Conservation (phyloP, 1,139 yeast species). For the Pichia sp. region DNA sequence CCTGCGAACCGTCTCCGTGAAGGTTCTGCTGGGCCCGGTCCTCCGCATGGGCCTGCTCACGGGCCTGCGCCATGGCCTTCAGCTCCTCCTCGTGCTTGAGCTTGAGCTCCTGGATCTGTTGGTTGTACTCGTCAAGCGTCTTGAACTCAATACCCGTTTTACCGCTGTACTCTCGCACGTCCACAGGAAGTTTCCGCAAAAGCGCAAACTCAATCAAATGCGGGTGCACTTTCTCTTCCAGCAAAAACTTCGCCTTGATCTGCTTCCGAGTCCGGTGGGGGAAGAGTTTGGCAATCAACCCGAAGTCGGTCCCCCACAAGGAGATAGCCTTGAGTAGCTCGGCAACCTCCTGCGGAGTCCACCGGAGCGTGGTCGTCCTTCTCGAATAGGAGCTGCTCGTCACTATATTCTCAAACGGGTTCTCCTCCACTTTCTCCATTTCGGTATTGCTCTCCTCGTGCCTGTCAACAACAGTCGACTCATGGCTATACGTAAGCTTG, state of each 20-base stretch:
- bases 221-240: slow-evolving; percentile 78
- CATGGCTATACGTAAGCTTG: slow-evolving; percentile 66
- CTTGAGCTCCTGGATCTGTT: slow-evolving; percentile 45
- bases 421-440: slow-evolving; percentile 55
- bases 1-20: not conserved
- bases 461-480: slow-evolving; percentile 69
- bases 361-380: slow-evolving; percentile 67
- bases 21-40: slow-evolving; percentile 33
- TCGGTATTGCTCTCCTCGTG: slow-evolving; percentile 38
- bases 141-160: slow-evolving; percentile 37
- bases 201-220: slow-evolving; percentile 74
- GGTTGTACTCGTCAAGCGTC: slow-evolving; percentile 48
- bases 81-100: slow-evolving; percentile 50
- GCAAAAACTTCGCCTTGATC: slow-evolving; percentile 76
- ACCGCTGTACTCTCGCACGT: slow-evolving; percentile 52
- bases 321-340: slow-evolving; percentile 75
- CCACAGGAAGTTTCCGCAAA: slow-evolving; percentile 59
- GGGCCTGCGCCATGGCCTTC: slow-evolving; percentile 46
- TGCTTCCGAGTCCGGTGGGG: slow-evolving; percentile 87
- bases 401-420: slow-evolving; percentile 71
- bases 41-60: slow-evolving; percentile 51
- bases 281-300: slow-evolving; percentile 79
- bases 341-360: slow-evolving; percentile 74
- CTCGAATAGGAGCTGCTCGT: slow-evolving; percentile 76
- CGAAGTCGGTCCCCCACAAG: slow-evolving; percentile 95